A percentile compares a stretch with the other conserved stretches of the same genome.
phyloP scores from a whole-genome alignment of 179 eudicot species.

The Pouteria campechiana region DNA sequence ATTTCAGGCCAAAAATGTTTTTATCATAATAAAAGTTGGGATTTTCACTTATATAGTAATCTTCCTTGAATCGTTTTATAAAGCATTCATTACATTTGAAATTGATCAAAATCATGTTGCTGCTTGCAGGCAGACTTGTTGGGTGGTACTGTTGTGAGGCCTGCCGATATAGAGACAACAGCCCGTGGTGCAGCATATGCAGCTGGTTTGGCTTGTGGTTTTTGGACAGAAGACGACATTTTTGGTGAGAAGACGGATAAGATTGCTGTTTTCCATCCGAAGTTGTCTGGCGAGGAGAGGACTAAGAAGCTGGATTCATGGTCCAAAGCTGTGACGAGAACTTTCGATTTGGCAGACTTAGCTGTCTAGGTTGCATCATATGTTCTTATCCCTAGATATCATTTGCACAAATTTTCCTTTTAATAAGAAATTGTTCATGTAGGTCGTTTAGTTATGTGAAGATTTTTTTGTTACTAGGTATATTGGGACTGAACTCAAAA shows the following conservation, averaged over 20 bases:
- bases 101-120: too few species aligned
- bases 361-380: conserved; percentile 5
- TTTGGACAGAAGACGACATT: conserved; percentile 71
- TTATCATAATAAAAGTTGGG: too few species aligned
- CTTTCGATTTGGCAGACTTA: conserved; percentile 87
- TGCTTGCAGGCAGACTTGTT: conserved; percentile 70
- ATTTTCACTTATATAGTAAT: too few species aligned
- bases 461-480: too few species aligned
- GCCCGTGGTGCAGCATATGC: conserved; percentile 97
- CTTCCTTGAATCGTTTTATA: too few species aligned
- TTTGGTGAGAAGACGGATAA: conserved; percentile 63
- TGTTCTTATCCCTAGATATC: background rate
- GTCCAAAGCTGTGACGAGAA: conserved; percentile 80
- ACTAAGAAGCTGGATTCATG: conserved; percentile 83
- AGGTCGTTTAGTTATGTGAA: too few species aligned
- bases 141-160: conserved; percentile 79
- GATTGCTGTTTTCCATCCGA: conserved; percentile 39
- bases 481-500: too few species aligned
- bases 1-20: too few species aligned
- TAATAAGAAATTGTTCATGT: too few species aligned
- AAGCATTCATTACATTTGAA: too few species aligned
- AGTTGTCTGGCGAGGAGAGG: conserved; percentile 39
- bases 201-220: conserved; percentile 87
- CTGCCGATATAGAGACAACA: conserved; percentile 85
- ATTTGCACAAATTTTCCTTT: too few species aligned